phyloP scores from a whole-genome alignment of 1,284 basidiomycete genomes.

The Vanrija humicola region DNA sequence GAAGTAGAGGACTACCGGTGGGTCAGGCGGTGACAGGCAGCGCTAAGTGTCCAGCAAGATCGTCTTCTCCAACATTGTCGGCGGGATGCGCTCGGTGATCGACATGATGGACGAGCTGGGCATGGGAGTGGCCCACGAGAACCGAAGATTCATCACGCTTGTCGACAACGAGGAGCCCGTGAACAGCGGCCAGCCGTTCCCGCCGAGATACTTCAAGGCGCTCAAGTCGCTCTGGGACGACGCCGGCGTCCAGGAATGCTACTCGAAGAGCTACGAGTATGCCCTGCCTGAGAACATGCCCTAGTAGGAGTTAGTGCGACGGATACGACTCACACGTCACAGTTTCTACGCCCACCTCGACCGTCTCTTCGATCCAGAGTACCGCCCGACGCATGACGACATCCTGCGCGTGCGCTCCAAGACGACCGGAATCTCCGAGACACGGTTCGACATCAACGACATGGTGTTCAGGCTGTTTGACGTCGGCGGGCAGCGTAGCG shows the following conservation, averaged over 20 bases:
- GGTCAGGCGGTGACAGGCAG: not conserved
- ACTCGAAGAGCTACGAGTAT: conserved; percentile 73
- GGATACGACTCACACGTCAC: conserved; percentile 50
- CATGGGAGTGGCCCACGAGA: conserved; percentile 63
- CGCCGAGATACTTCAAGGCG: conserved; percentile 60
- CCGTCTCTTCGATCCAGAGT: conserved; percentile 69
- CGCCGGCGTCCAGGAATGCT: conserved; percentile 66
- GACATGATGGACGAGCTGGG: conserved; percentile 87
- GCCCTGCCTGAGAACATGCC: conserved; percentile 73
- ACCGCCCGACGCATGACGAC: conserved; percentile 70
- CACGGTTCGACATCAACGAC: conserved; percentile 61
- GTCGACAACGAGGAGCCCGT: conserved; percentile 68
- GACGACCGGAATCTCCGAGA: conserved; percentile 83
- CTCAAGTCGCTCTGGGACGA: conserved; percentile 76
- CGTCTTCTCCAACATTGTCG: conserved; percentile 84
- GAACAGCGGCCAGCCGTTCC: conserved; percentile 74
- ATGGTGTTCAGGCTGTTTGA: conserved; percentile 68
- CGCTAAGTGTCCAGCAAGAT: conserved; percentile 60
- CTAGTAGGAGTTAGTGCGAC: conserved; percentile 52
- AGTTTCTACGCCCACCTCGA: conserved; percentile 72
- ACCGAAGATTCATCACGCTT: conserved; percentile 55
- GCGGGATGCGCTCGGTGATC: conserved; percentile 74
- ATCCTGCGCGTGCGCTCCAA: conserved; percentile 81
- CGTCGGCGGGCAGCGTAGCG: conserved; percentile 90
- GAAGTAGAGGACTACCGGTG: conserved; percentile 45